Evolutionary conservation across 306 rosid genomes (phyloP), one percentile per base, ranked within the genome.

Genomic region (Arachis hypogaea): DNA sequence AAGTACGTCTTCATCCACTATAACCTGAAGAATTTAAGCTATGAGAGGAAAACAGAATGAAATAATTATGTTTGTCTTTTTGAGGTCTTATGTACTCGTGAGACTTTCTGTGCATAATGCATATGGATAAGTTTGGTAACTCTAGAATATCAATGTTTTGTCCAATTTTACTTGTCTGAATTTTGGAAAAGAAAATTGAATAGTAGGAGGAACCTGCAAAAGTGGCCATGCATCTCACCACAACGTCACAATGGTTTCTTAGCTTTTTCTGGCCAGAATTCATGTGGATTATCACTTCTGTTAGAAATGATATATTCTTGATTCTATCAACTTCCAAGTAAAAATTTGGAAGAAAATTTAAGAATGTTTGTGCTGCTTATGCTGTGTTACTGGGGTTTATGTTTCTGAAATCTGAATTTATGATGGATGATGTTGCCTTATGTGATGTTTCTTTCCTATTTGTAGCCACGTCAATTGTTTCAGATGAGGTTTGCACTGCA

Each of bases 401-500:
- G 41, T 10, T 76, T 44, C 47, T 63, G 58, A 59, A 68, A 67
- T 72, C 66, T 69, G 67, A 78, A 56, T 63, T 75, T 47, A 36
- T 29, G 7, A 60, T 52, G 49, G 63, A 75, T 66, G 66, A 75
- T 54, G 40, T 60, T 79, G 57, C 57, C 62, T 50, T 63, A 28
- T 36, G 11, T 57, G 66, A 59, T 7, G 14, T 52, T 71, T 62
- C 69, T 33, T 83, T 67, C 76, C 66, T 78, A 58, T 69, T 81
- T 87, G 75, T 89, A 93, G 98, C 98, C 98, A 42, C 98, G 8
- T 93, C 98, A 82, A 86, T 91, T 82, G 97, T 93, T 78, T 86
- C 97, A 22, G 98, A 93, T 76, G 98, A 93, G 85, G 80, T 89
- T 75, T 91, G 97, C 84, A 94, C 98, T 81, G 97, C 98, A 61